Base-by-base conservation (phyloP, 257 asterid species). In the Cynanchum wilfordii region DNA sequence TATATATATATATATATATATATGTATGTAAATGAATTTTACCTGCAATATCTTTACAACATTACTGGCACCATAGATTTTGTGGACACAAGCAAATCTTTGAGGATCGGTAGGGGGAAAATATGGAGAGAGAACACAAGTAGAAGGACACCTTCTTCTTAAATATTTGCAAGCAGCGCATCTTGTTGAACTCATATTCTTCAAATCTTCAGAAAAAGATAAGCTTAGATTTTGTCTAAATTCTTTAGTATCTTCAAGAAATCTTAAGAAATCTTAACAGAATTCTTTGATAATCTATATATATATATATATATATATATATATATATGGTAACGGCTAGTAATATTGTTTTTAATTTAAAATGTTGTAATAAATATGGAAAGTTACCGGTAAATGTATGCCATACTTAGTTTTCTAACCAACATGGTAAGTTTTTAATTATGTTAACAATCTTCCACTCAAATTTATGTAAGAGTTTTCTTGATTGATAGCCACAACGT, bases 91-190 rank as follows among this genome's bases (percentile, higher is more conserved):
- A 42, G 77, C 73, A 60, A 89, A 92, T 81, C 89, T 82, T 30
- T 75, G 83, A 17, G 93, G 90, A 68, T 92, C 83, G 15, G 73
- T 77, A 50, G 96, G 72, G 29, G 98, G 98, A 45, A 92, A 92
- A 55, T 86, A 87, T 36, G 93, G 90, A 10, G 96, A 70, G 71
- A 90, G 84, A 70, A 90, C 84, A 79, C 97, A 89, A 57, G 85
- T 87, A 6, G 96, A 79, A 59, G 89, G 85, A 68, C 93, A 90
- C 70, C 85, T 83, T 65, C 91, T 84, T 72, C 93, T 84, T 79
- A 89, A 74, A 73, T 87, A 89, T 77, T 83, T 89, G 87, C 97
- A 92, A 8, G 86, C 97, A 16, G 96, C 97, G 70, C 96, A 92
- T 4, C 96, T 89, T 20, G 78, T 71, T 4, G 91, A 84, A 75